phyloP scores from a whole-genome alignment of 2,329 filamentous ascomycete genomes.

The Xylariaceae sp. region DNA sequence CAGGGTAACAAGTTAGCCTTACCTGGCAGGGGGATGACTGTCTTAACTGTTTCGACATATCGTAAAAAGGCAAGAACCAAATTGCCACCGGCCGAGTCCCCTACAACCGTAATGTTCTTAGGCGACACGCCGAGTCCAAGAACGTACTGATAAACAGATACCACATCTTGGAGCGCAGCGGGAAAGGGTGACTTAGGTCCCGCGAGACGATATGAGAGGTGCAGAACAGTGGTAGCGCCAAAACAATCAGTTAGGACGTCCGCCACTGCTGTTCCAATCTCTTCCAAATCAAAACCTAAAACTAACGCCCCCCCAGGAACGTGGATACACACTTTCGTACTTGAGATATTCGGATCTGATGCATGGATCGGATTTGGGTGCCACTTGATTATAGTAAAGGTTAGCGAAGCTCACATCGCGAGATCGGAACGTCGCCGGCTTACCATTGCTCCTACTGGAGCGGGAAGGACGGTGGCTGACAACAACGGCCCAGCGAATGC shows the following conservation, averaged over 20 bases:
- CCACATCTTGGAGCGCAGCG: constrained; percentile 16
- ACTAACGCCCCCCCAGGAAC: constrained; percentile 17
- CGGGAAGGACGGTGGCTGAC: constrained; percentile 11
- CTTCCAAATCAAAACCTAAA: constrained; percentile 11
- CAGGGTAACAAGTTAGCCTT: neutral
- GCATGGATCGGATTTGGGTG: constrained; percentile 1
- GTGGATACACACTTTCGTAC: constrained; percentile 10
- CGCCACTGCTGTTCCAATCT: neutral
- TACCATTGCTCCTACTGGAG: constrained; percentile 11
- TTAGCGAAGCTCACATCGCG: neutral
- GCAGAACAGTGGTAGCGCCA: constrained; percentile 9
- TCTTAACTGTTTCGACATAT: constrained; percentile 12
- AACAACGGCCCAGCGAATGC: too few relatives aligned
- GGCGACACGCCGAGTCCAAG: constrained; percentile 13
- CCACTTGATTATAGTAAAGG: constrained; percentile 4
- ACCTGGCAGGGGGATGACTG: constrained; percentile 14
- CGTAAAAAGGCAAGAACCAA: constrained; percentile 17
- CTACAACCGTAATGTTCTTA: constrained; percentile 14
- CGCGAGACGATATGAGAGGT: constrained; percentile 17
- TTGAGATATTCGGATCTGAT: neutral
- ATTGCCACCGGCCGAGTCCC: constrained; percentile 22
- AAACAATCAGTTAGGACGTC: constrained; percentile 6
- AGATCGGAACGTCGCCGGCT: too few relatives aligned
- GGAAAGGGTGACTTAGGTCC: constrained; percentile 12
- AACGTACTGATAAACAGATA: constrained; percentile 16